phyloP scores from a whole-genome alignment of 768 basidiomycete genomes.

The Boletus insuetus region DNA sequence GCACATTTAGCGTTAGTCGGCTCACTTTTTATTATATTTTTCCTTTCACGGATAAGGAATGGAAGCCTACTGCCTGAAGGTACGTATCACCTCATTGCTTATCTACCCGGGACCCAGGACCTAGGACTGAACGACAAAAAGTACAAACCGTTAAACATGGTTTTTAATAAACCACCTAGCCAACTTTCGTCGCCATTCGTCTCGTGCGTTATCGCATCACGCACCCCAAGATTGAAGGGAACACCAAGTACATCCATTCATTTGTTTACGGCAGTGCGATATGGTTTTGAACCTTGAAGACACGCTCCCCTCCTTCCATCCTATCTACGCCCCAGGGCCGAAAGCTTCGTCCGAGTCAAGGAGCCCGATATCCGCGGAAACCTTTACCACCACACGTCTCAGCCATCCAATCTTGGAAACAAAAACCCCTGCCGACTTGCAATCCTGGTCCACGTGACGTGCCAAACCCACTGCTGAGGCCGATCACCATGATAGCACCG shows the following conservation, averaged over 20 bases:
- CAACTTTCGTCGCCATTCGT: neutral
- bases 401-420: too few relatives aligned
- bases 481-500: neutral
- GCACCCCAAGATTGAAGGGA: neutral
- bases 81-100: neutral
- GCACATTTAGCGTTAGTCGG: too few relatives aligned
- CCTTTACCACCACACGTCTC: neutral
- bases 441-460: neutral
- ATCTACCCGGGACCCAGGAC: conserved; percentile 8
- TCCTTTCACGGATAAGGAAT: neutral
- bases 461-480: neutral
- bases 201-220: conserved; percentile 11
- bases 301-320: conserved; percentile 15
- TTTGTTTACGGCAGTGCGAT: conserved; percentile 12
- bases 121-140: too few relatives aligned
- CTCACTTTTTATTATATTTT: neutral
- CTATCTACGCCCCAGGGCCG: conserved; percentile 6
- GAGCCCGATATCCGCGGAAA: conserved; percentile 2
- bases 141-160: neutral
- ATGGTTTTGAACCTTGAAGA: neutral
- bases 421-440: too few relatives aligned
- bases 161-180: neutral
- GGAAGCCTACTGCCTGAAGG: neutral
- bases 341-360: neutral
- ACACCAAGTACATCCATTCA: neutral